phyloP scores from a whole-genome alignment of 805 yeast genomes.

The Ogataea populi-albae region DNA sequence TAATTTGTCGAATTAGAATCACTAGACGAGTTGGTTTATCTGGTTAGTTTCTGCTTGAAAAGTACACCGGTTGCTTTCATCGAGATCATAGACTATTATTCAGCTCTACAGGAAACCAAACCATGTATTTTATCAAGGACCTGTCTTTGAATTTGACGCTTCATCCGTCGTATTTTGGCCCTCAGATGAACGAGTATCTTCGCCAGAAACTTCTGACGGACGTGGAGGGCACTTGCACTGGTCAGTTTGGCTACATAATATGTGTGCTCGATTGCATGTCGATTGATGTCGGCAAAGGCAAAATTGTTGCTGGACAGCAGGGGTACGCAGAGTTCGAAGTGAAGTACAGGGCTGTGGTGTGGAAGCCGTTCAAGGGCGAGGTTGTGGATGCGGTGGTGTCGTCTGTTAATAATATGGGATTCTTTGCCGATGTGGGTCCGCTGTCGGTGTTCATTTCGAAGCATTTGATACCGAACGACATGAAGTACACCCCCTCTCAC shows the following conservation, averaged over 20 bases:
- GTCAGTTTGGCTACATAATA: slow-evolving; percentile 95
- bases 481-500: slow-evolving; percentile 90
- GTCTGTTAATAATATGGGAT: slow-evolving; percentile 90
- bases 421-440: slow-evolving; percentile 98
- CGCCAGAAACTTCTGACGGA: slow-evolving; percentile 88
- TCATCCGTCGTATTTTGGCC: slow-evolving; percentile 97
- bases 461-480: slow-evolving; percentile 90
- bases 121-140: slow-evolving; percentile 59
- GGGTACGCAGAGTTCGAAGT: slow-evolving; percentile 98
- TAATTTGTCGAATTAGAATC: too few relatives aligned
- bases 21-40: too few relatives aligned
- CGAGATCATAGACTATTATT: background rate
- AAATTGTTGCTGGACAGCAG: slow-evolving; percentile 75
- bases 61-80: too few relatives aligned
- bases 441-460: slow-evolving; percentile 91
- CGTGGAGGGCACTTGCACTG: slow-evolving; percentile 98
- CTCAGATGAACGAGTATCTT: slow-evolving; percentile 92
- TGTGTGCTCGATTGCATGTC: slow-evolving; percentile 94
- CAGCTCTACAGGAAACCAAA: slow-evolving; percentile 1
- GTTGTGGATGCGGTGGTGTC: slow-evolving; percentile 97
- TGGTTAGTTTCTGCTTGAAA: too few relatives aligned
- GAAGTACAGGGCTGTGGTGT: slow-evolving; percentile 92
- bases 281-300: slow-evolving; percentile 92
- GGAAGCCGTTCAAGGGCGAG: slow-evolving; percentile 98
- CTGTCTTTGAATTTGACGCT: slow-evolving; percentile 86